Percentiles rank a stretch among this genome's conserved stretches.
Evolutionary conservation across 2,329 filamentous ascomycete genomes (phyloP).

Genomic region (Colletotrichum acutatum): DNA sequence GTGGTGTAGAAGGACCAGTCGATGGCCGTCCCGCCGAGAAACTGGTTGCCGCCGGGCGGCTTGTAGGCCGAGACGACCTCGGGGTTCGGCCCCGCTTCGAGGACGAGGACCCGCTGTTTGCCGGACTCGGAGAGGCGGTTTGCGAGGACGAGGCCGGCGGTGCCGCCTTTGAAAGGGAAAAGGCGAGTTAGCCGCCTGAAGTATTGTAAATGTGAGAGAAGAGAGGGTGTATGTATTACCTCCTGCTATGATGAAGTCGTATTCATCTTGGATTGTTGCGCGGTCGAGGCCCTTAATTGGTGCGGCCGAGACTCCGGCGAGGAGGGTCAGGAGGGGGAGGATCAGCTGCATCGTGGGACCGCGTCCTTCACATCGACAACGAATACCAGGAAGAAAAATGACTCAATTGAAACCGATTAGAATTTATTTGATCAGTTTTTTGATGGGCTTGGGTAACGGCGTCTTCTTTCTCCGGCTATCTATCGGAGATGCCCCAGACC

Average conservation of each 20-base stretch:
- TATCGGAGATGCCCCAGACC: not conserved
- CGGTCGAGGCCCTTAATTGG: slow-evolving; percentile 35
- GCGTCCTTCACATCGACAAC: not conserved
- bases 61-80: slow-evolving; percentile 39
- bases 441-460: not conserved
- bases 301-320: slow-evolving; percentile 8
- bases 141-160: slow-evolving; percentile 41
- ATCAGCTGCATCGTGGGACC: slow-evolving; percentile 15
- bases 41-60: slow-evolving; percentile 40
- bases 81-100: slow-evolving; percentile 40
- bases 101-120: slow-evolving; percentile 39
- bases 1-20: slow-evolving; percentile 41
- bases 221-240: slow-evolving; percentile 1
- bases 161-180: slow-evolving; percentile 34
- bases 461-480: too few relatives aligned
- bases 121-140: slow-evolving; percentile 40
- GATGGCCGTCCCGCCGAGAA: slow-evolving; percentile 39
- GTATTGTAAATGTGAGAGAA: not conserved
- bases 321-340: slow-evolving; percentile 19
- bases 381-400: rapidly evolving
- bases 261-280: slow-evolving; percentile 33
- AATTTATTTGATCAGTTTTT: not conserved
- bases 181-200: not conserved
- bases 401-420: not conserved
- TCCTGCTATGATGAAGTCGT: slow-evolving; percentile 39